A percentile compares a stretch with the other conserved stretches of the same genome.
phyloP scores from a whole-genome alignment of 306 rosid genomes.

The Spatholobus suberectus region DNA sequence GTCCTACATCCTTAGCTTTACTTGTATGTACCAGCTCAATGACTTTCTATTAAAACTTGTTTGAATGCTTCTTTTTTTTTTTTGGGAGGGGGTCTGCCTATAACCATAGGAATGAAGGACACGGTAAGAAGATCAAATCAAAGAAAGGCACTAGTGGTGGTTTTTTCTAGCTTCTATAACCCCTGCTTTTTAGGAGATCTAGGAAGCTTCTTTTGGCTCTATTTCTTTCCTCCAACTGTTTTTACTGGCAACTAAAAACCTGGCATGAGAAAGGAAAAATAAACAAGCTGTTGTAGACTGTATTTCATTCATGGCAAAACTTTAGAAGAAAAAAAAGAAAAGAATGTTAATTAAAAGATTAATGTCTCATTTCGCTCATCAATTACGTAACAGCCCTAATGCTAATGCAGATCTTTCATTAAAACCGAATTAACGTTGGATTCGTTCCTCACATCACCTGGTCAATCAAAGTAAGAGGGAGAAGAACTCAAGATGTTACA shows the following conservation, averaged over 20 bases:
- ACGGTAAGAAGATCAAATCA: slow-evolving; percentile 20
- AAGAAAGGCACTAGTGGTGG: neutral
- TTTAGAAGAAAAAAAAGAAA: neutral
- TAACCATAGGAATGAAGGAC: neutral
- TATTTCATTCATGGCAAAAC: neutral
- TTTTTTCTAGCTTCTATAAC: neutral
- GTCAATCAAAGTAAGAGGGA: too few species aligned
- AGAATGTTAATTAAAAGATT: neutral
- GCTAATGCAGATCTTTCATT: neutral
- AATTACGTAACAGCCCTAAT: neutral
- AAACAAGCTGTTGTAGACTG: too few species aligned
- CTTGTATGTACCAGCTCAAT: slow-evolving; percentile 31
- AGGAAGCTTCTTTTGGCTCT: slow-evolving; percentile 29
- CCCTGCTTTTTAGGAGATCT: slow-evolving; percentile 27
- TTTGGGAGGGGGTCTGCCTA: neutral
- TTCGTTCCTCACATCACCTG: too few species aligned
- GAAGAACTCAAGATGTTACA: too few species aligned
- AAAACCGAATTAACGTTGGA: too few species aligned
- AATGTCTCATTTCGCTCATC: neutral
- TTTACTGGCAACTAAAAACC: neutral
- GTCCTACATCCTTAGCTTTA: slow-evolving; percentile 38
- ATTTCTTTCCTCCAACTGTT: neutral
- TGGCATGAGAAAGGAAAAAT: too few species aligned
- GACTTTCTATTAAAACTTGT: slow-evolving; percentile 23
- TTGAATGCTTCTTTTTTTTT: slow-evolving; percentile 37